Evolutionary conservation across 495 filamentous ascomycete species (phyloP).

Genomic region (Friedmanniomyces endolithicus): DNA sequence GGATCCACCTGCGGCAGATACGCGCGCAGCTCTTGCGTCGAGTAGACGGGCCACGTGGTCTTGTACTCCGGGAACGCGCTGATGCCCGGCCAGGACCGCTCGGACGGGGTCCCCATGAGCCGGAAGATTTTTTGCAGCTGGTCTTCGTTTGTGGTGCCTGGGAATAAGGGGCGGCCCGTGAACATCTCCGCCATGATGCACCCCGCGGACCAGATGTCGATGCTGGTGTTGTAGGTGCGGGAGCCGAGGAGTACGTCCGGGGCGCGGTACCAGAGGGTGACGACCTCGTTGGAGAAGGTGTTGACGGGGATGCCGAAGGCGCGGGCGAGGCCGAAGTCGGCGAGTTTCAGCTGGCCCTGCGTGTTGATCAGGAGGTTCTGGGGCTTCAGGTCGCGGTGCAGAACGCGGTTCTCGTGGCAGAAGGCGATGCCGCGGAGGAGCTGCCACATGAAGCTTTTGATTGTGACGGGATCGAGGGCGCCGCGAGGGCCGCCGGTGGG

Average conservation of each 20-base stretch:
- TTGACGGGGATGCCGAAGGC: slow-evolving; percentile 97
- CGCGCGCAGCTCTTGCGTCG: slow-evolving; percentile 75
- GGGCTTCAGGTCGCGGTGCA: slow-evolving; percentile 92
- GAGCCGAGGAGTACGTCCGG: slow-evolving; percentile 85
- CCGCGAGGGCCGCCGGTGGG: slow-evolving; percentile 55
- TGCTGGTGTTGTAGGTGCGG: slow-evolving; percentile 90
- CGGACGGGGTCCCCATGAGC: slow-evolving; percentile 89
- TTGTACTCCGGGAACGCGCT: slow-evolving; percentile 88
- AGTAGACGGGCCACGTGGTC: slow-evolving; percentile 80
- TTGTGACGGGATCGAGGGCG: slow-evolving; percentile 66
- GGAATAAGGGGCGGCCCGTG: slow-evolving; percentile 83
- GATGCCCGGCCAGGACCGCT: slow-evolving; percentile 86
- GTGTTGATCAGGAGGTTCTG: slow-evolving; percentile 90
- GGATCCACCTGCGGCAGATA: slow-evolving; percentile 86
- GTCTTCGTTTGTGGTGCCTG: slow-evolving; percentile 91
- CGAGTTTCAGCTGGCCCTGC: slow-evolving; percentile 57
- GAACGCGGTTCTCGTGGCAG: slow-evolving; percentile 88
- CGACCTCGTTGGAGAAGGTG: slow-evolving; percentile 95
- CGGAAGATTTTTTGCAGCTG: slow-evolving; percentile 92
- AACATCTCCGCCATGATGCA: slow-evolving; percentile 99
- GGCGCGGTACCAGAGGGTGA: slow-evolving; percentile 92
- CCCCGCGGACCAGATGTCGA: slow-evolving; percentile 94
- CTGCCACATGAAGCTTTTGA: slow-evolving; percentile 98
- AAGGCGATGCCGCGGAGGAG: slow-evolving; percentile 88
- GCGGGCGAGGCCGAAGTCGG: slow-evolving; percentile 82